Evolutionary conservation across 2,329 filamentous ascomycete genomes (phyloP), one percentile per base, ranked within the genome.

Genomic region (Nothomitra cinnamomea): DNA sequence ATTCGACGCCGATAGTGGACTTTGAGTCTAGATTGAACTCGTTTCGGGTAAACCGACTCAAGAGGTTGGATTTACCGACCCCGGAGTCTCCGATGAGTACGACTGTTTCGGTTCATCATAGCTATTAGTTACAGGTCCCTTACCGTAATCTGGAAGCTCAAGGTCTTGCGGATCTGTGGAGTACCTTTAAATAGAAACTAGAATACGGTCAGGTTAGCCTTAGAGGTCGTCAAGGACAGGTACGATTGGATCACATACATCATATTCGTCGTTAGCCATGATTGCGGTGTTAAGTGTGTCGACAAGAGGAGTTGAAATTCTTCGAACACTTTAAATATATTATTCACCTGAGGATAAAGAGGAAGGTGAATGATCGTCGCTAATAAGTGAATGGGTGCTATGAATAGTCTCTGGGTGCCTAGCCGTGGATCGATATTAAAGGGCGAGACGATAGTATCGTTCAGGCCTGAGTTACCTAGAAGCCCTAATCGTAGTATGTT

Each of bases 261-360:
- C 92, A 76, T 98, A 98, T 78, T 98, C 92, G 80, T 98, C 92
- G 83, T 96, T 98, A 67, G 90, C 92, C 92, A 96, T 98, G 72
- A 64, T 77, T 74, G 70, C 65, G 65, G 61, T 59, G 50, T 56
- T 38, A 8, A 49, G 25, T n/a, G 45, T 17, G 45, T 25, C 17
- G 45, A 49, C 19, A 24, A 24, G 32, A 49, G 24, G 45, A 22
- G 24, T 49, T 35, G 45, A 17, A 28, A 13, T 19, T 45, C 41
- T 5, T 13, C 41, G 17, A 24, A 19, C 4, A 13, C 41, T 45
- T 24, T 45, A 32, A 32, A 10, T 32, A 5, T 4, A 4, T 32
- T 32, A 10, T 32, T 32, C 28, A 10, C 28, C 28, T 10, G 10
- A 32, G 28, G 28, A 32, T 10, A 32, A 32, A 32, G 28, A 32